Evolutionary conservation across 176 grass and related monocot species (phyloP).

Genomic region (Alloteropsis semialata): DNA sequence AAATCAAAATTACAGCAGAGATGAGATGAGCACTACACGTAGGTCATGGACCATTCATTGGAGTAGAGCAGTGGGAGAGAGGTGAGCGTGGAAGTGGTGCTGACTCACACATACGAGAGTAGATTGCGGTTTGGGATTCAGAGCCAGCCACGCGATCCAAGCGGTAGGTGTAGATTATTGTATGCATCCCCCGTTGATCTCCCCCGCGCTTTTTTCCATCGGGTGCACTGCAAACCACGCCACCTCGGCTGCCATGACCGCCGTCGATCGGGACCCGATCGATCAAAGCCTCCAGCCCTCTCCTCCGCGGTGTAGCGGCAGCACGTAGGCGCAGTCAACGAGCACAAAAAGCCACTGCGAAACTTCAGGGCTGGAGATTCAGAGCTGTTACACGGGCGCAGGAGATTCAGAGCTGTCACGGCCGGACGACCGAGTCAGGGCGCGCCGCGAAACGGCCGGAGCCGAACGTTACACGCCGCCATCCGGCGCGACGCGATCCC

Average conservation of each 20-base stretch:
- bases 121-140: neutral
- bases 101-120: no score
- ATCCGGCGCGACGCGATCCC: neutral
- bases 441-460: neutral
- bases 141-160: neutral
- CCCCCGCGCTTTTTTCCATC: neutral
- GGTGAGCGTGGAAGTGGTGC: no score
- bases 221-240: neutral
- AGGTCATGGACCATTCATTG: no score
- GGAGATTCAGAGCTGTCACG: neutral
- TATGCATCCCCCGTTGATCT: conserved; percentile 5
- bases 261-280: neutral
- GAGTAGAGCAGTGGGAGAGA: no score
- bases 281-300: no score
- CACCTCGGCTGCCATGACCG: neutral
- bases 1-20: no score
- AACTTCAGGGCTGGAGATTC: no score
- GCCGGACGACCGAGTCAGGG: neutral
- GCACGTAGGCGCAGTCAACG: neutral
- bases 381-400: no score
- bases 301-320: neutral
- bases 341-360: neutral
- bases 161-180: neutral
- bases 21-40: no score
- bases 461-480: neutral